A percentile compares a stretch with the other conserved stretches of the same genome.
These are phyloP conservation scores for Thelephora aurantiotincta DNA, from an alignment of 768 basidiomycete genomes.

Conservation along the genomic window DNA sequence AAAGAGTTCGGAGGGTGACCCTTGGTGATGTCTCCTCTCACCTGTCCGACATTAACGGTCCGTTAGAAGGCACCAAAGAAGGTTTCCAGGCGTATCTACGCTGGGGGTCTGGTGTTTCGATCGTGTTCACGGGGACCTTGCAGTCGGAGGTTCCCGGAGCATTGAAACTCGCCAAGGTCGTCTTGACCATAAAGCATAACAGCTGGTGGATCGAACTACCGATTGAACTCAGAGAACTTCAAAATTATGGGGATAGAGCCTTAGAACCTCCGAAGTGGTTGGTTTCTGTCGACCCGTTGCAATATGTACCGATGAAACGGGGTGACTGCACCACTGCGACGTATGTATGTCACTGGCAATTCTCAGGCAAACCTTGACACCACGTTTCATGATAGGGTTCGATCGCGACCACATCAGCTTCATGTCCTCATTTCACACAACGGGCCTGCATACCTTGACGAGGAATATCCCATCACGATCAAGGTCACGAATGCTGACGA, in stretches of 20 bases:
- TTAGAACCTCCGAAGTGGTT: constrained; percentile 35
- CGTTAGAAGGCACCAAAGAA: constrained; percentile 9
- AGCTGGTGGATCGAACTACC: constrained; percentile 58
- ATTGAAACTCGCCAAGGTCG: constrained; percentile 44
- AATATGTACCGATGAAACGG: constrained; percentile 37
- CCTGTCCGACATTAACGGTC: constrained; percentile 3
- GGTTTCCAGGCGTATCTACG: constrained; percentile 30
- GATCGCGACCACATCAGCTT: constrained; percentile 46
- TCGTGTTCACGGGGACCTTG: constrained; percentile 51
- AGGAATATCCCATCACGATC: constrained; percentile 62
- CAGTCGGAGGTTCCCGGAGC: constrained; percentile 32
- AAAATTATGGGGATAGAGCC: constrained; percentile 13
- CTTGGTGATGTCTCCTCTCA: constrained; percentile 25
- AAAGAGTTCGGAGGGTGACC: constrained; percentile 26
- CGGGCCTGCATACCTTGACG: constrained; percentile 66
- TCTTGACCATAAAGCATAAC: constrained; percentile 40
- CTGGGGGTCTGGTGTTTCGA: constrained; percentile 39
- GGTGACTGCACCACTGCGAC: constrained; percentile 29
- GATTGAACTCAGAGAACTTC: constrained; percentile 23
- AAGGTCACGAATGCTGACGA: constrained; percentile 61
- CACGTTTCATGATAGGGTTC: constrained; percentile 29
- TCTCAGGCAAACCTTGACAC: constrained; percentile 1
- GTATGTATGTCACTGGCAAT: constrained; percentile 22
- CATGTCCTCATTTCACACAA: constrained; percentile 41
- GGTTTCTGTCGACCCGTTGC: constrained; percentile 34